Percentiles rank a stretch among this genome's conserved stretches.
Evolutionary conservation across 176 grass and related monocot genomes (phyloP).

Genomic region (Carex scoparia): DNA sequence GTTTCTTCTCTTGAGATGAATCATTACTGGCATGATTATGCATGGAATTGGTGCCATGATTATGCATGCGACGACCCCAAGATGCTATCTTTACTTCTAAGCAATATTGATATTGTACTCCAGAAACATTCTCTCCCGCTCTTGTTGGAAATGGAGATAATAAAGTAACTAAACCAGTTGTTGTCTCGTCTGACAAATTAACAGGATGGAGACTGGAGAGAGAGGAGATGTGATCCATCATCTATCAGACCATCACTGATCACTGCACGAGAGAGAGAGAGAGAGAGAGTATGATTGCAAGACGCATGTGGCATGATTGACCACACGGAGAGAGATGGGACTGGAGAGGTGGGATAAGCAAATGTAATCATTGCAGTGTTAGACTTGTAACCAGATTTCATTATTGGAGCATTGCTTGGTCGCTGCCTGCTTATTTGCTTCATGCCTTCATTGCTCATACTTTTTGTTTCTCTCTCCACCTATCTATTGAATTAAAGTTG

Average conservation of each 20-base stretch:
- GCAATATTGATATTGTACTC: neutral
- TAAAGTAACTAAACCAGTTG: neutral
- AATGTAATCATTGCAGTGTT: constrained; percentile 15
- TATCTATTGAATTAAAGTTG: constrained; percentile 18
- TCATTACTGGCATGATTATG: constrained; percentile 26
- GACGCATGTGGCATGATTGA: constrained; percentile 64
- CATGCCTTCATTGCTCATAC: neutral
- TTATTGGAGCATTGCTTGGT: constrained; percentile 23
- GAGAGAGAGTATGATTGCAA: constrained; percentile 41
- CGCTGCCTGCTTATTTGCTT: neutral
- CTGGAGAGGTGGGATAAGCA: neutral
- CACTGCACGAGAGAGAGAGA: neutral
- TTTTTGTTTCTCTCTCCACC: constrained; percentile 4
- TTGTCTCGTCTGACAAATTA: neutral
- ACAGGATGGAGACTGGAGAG: neutral
- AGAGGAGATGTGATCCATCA: constrained; percentile 17
- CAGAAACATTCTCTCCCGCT: neutral
- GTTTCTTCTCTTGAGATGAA: neutral
- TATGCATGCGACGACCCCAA: constrained; percentile 17
- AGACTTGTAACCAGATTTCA: constrained; percentile 14
- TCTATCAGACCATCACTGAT: constrained; percentile 1
- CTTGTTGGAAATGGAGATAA: constrained; percentile 14
- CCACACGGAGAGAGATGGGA: constrained; percentile 34
- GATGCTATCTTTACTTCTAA: constrained; percentile 23
- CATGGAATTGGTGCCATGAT: constrained; percentile 21